phyloP scores from a whole-genome alignment of 306 rosid genomes.

The Castanea crenata region DNA sequence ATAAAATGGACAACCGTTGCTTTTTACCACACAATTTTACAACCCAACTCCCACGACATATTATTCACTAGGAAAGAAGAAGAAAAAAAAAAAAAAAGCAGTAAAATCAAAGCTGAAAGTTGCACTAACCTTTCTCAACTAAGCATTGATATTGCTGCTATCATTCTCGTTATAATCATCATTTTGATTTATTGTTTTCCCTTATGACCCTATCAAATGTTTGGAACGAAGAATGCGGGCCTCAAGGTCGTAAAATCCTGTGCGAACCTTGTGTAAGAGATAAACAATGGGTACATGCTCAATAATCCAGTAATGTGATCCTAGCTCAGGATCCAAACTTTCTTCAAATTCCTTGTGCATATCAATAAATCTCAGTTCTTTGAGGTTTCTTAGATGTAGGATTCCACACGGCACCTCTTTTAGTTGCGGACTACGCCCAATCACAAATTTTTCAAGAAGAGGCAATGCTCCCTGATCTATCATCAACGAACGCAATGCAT shows the following conservation, averaged over 20 bases:
- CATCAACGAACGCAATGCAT: not conserved
- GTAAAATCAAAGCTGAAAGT: too few relatives aligned
- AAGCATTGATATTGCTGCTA: too few relatives aligned
- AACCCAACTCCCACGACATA: too few relatives aligned
- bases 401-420: slow-evolving; percentile 2
- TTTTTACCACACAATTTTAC: too few relatives aligned
- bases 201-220: not conserved
- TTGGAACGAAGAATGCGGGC: not conserved
- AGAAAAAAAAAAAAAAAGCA: too few relatives aligned
- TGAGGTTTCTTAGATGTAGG: not conserved
- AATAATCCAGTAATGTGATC: not conserved
- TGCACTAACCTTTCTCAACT: too few relatives aligned
- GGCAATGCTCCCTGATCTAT: not conserved
- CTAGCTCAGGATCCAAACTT: not conserved
- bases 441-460: not conserved
- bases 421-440: not conserved
- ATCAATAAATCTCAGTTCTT: not conserved
- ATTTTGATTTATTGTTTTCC: not conserved
- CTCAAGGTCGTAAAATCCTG: too few relatives aligned
- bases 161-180: too few relatives aligned
- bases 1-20: too few relatives aligned
- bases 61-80: too few relatives aligned
- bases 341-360: not conserved
- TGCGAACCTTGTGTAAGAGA: too few relatives aligned
- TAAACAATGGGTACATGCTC: not conserved